A percentile compares a stretch with the other conserved stretches of the same genome.
Evolutionary conservation across 176 grass and related monocot species (phyloP).

Genomic region (Ananas comosus): DNA sequence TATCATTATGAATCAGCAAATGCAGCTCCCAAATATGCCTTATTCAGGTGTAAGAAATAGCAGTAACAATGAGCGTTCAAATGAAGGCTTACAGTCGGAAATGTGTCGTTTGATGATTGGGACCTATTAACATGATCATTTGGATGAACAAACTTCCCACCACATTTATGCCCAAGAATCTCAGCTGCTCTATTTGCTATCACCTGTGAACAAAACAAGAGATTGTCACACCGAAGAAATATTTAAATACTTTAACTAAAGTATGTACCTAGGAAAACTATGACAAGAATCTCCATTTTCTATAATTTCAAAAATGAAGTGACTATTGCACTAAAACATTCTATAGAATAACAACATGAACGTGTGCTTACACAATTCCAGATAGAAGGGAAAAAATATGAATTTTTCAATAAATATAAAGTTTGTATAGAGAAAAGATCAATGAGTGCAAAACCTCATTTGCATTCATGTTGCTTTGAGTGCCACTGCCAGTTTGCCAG

Average conservation of each 20-base stretch:
- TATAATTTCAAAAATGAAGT: no score
- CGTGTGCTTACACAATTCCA: no score
- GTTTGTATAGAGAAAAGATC: not conserved
- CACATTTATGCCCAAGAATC: constrained; percentile 90
- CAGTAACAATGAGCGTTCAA: not conserved
- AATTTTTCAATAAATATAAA: no score
- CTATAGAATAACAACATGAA: no score
- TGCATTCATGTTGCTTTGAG: constrained; percentile 99
- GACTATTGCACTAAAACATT: no score
- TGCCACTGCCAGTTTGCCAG: constrained; percentile 99
- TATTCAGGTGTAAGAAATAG: no score
- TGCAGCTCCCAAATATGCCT: no score
- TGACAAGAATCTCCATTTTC: not conserved
- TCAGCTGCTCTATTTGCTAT: constrained; percentile 96
- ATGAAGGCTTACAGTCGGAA: constrained; percentile 71
- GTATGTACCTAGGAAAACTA: not conserved
- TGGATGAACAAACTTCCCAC: constrained; percentile 85
- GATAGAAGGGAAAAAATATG: no score
- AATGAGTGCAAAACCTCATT: constrained; percentile 55
- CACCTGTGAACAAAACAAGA: constrained; percentile 45
- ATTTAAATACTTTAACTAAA: not conserved
- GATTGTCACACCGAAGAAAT: not conserved
- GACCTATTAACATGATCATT: constrained; percentile 99
- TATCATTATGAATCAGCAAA: no score
- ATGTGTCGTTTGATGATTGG: constrained; percentile 98